phyloP scores from a whole-genome alignment of 2,329 filamentous ascomycete genomes.

The Teratosphaeria epicoccoides region DNA sequence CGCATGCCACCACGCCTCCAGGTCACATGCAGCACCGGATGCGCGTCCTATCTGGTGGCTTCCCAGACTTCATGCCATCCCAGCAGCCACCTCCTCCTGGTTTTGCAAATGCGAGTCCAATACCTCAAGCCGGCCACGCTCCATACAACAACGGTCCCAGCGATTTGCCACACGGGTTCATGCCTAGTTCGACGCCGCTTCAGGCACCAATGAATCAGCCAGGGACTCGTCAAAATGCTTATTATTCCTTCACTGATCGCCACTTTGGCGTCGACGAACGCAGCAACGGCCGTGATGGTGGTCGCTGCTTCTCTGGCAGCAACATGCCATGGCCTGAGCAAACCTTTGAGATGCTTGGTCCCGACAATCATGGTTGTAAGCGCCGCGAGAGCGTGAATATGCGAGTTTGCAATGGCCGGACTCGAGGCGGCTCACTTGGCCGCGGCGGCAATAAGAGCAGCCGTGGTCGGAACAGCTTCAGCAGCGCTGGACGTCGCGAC shows the following conservation, averaged over 20 bases:
- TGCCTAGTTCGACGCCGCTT: not conserved
- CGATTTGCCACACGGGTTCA: not conserved
- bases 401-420: not conserved
- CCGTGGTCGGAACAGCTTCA: conserved; percentile 5
- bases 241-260: not conserved
- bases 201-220: not conserved
- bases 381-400: conserved; percentile 2
- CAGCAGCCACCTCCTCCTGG: not conserved
- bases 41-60: not conserved
- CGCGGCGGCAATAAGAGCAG: conserved; percentile 1
- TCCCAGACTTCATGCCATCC: not conserved
- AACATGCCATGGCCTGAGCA: not conserved
- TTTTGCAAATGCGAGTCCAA: not conserved
- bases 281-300: conserved; percentile 1
- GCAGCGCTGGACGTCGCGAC: not conserved
- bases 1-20: not conserved
- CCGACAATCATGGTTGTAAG: not conserved
- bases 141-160: not conserved
- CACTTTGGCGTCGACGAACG: not conserved
- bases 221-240: not conserved
- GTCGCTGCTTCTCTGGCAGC: not conserved
- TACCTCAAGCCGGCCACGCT: not conserved
- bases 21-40: not conserved
- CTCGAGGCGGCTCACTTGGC: conserved; percentile 1
- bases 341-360: not conserved